Percentiles rank a stretch among this genome's conserved stretches.
phyloP scores from a whole-genome alignment of 2,329 filamentous ascomycete genomes.

The Colletotrichum ledebouriae region DNA sequence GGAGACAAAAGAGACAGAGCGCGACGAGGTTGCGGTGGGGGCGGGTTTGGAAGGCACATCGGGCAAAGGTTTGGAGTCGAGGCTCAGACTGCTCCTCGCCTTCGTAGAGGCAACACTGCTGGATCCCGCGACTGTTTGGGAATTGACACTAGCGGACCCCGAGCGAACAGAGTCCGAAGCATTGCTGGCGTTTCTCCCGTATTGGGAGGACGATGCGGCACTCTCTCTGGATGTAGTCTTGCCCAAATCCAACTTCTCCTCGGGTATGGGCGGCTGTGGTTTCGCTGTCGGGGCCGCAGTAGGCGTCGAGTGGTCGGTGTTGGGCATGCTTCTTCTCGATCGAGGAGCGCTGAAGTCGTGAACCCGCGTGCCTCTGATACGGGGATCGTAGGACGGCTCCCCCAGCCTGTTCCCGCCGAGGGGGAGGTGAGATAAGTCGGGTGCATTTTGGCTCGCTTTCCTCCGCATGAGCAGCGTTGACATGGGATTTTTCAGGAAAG shows the following conservation, averaged over 20 bases:
- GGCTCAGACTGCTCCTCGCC: conserved; percentile 38
- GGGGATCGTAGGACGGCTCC: conserved; percentile 70
- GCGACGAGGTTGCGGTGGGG: conserved; percentile 45
- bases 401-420: conserved; percentile 53
- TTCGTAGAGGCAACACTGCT: conserved; percentile 48
- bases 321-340: conserved; percentile 56
- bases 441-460: conserved; percentile 64
- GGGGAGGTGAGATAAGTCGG: conserved; percentile 59
- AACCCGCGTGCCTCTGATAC: conserved; percentile 73
- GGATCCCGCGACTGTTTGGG: conserved; percentile 46
- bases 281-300: conserved; percentile 20
- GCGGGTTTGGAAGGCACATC: conserved; percentile 57
- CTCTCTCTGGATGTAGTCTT: conserved; percentile 45
- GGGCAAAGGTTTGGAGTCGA: conserved; percentile 42
- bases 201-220: conserved; percentile 25
- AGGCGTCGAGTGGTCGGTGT: conserved; percentile 42
- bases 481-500: conserved; percentile 72
- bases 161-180: conserved; percentile 49
- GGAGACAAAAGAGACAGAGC: conserved; percentile 52
- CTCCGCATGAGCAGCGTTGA: conserved; percentile 70
- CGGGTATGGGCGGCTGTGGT: conserved; percentile 22
- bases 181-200: conserved; percentile 46
- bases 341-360: conserved; percentile 76
- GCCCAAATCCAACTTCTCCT: conserved; percentile 35
- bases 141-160: conserved; percentile 46